Evolutionary conservation across 345 rosid species (phyloP).

Genomic region (Acer yangbiense): DNA sequence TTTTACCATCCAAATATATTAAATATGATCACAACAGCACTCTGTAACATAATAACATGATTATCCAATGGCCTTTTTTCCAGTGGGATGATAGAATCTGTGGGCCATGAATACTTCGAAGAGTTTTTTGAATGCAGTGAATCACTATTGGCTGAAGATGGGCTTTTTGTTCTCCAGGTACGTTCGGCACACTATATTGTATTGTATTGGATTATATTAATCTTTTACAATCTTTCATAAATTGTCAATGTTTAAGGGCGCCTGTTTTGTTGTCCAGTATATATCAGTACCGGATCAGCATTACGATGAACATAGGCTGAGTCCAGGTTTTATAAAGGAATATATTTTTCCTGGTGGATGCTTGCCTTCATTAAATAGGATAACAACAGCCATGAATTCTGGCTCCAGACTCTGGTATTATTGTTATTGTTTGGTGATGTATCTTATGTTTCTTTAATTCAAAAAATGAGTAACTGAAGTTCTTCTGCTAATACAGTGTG

Average conservation of each 20-base stretch:
- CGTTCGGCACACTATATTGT: neutral
- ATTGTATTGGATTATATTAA: too few relatives aligned
- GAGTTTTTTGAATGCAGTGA: constrained; percentile 73
- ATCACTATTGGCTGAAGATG: constrained; percentile 71
- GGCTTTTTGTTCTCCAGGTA: constrained; percentile 85
- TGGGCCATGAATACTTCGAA: constrained; percentile 92
- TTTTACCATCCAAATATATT: neutral
- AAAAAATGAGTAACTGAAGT: neutral
- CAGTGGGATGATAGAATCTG: constrained; percentile 94
- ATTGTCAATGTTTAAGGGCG: too few relatives aligned
- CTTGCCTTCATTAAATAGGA: constrained; percentile 74
- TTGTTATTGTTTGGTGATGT: neutral
- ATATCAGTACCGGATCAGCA: constrained; percentile 84
- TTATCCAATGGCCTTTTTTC: neutral
- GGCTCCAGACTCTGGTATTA: constrained; percentile 77
- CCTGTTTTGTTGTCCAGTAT: constrained; percentile 49
- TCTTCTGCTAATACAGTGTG: constrained; percentile 44
- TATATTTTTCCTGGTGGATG: constrained; percentile 93
- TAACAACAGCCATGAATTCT: constrained; percentile 75
- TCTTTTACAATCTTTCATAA: too few relatives aligned
- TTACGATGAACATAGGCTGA: constrained; percentile 71
- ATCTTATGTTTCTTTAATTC: neutral
- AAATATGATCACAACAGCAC: too few relatives aligned
- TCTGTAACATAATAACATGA: too few relatives aligned
- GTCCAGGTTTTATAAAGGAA: constrained; percentile 90